These are phyloP conservation scores for Astrephomene gubernaculifera DNA, from an alignment of 139 green algal species.

Conservation along the genomic window DNA sequence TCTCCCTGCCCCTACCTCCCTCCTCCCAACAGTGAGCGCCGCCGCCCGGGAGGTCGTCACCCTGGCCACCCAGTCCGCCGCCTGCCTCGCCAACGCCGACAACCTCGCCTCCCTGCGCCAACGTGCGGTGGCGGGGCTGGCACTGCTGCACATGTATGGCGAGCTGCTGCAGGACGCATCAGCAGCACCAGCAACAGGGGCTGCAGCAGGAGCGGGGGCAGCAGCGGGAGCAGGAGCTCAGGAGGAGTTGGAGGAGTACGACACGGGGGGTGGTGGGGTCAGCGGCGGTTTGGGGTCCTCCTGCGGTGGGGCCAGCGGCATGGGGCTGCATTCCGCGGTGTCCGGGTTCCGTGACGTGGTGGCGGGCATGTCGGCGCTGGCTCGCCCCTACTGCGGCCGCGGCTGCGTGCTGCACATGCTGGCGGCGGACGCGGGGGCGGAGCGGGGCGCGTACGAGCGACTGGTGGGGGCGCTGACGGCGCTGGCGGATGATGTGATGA, in stretches of 20 bases:
- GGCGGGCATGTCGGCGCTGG: slow-evolving; percentile 24
- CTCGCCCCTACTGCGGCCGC: slow-evolving; percentile 16
- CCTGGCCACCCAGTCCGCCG: slow-evolving; percentile 13
- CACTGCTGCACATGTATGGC: slow-evolving; percentile 28
- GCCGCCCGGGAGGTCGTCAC: slow-evolving; percentile 32
- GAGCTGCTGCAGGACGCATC: slow-evolving; percentile 14
- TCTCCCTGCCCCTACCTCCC: too few species aligned
- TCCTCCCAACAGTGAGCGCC: slow-evolving; percentile 28
- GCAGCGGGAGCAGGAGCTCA: too few species aligned
- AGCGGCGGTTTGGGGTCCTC: background rate
- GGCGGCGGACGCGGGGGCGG: background rate
- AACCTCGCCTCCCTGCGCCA: slow-evolving; percentile 19
- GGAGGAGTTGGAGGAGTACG: too few species aligned
- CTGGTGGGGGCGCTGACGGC: slow-evolving; percentile 20
- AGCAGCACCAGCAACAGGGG: background rate
- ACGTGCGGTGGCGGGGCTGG: slow-evolving; percentile 16
- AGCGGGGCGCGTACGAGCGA: slow-evolving; percentile 11
- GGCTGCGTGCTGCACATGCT: slow-evolving; percentile 36
- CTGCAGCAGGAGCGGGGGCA: background rate
- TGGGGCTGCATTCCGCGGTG: slow-evolving; percentile 14
- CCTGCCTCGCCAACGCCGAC: slow-evolving; percentile 37
- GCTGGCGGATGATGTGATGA: slow-evolving; percentile 24
- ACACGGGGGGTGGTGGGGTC: too few species aligned
- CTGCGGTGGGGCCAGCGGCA: background rate
- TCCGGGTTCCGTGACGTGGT: slow-evolving; percentile 10